Evolutionary conservation across 2,329 filamentous ascomycete genomes (phyloP).

Genomic region (Xylaria polymorpha): DNA sequence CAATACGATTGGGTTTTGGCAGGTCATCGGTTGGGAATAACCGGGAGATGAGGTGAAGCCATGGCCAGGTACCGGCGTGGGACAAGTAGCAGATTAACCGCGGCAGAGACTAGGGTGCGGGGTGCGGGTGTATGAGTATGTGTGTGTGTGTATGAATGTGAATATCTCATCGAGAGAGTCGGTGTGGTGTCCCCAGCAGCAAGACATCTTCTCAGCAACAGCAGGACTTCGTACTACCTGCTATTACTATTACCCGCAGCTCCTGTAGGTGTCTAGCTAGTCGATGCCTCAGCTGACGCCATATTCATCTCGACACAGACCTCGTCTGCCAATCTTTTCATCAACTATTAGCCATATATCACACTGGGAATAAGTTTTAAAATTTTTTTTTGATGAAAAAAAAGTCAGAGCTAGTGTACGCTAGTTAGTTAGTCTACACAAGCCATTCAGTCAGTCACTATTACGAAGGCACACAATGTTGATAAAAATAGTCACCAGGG

Average conservation of each 20-base stretch:
- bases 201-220: neutral
- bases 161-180: neutral
- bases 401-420: neutral
- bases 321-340: constrained; percentile 25
- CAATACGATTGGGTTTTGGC: constrained; percentile 30
- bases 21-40: constrained; percentile 33
- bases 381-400: no score
- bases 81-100: neutral
- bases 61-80: neutral
- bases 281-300: constrained; percentile 2
- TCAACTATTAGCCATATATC: neutral
- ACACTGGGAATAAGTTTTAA: neutral
- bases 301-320: neutral
- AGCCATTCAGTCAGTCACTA: neutral
- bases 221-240: neutral
- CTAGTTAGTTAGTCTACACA: neutral
- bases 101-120: neutral
- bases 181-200: neutral
- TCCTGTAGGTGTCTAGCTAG: no score
- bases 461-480: constrained; percentile 13
- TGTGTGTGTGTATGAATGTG: neutral
- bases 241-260: no score
- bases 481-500: constrained; percentile 30
- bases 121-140: neutral
- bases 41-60: neutral